phyloP scores from a whole-genome alignment of 1,139 yeast genomes.

The Yamadazyma friedrichii region DNA sequence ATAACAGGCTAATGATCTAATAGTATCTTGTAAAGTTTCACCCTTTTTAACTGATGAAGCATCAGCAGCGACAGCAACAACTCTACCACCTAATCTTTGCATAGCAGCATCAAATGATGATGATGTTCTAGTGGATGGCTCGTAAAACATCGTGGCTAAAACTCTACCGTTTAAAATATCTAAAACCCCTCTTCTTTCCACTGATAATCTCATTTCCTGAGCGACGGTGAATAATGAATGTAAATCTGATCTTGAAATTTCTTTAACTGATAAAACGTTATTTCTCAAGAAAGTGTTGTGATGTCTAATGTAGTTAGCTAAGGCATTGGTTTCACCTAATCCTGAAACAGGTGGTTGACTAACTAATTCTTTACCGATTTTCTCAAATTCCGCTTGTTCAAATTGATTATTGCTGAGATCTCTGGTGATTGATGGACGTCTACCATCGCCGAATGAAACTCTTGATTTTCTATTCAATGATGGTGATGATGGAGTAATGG shows the following conservation, averaged over 20 bases:
- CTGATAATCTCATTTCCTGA: conserved; percentile 96
- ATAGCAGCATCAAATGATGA: conserved; percentile 98
- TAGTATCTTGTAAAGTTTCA: conserved; percentile 95
- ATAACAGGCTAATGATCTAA: conserved; percentile 91
- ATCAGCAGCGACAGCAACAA: conserved; percentile 78
- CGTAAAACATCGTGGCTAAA: conserved; percentile 93
- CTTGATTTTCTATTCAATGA: conserved; percentile 42
- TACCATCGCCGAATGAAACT: conserved; percentile 46
- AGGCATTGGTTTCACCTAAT: conserved; percentile 74
- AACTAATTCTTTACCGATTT: conserved; percentile 68
- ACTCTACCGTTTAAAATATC: conserved; percentile 89
- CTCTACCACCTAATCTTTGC: conserved; percentile 99
- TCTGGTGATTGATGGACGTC: conserved; percentile 45
- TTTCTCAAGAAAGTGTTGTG: conserved; percentile 88
- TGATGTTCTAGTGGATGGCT: conserved; percentile 96
- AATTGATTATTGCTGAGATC: conserved; percentile 23
- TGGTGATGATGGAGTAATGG: conserved; percentile 49
- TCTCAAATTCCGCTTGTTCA: conserved; percentile 48
- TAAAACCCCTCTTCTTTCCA: conserved; percentile 93
- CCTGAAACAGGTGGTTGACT: conserved; percentile 67
- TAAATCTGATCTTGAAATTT: conserved; percentile 81
- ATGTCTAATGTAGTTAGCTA: conserved; percentile 70
- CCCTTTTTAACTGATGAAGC: conserved; percentile 96
- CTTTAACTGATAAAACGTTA: conserved; percentile 84
- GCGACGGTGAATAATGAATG: conserved; percentile 95